phyloP scores from a whole-genome alignment of 2,329 filamentous ascomycete genomes.

The Aspergillus sp. region DNA sequence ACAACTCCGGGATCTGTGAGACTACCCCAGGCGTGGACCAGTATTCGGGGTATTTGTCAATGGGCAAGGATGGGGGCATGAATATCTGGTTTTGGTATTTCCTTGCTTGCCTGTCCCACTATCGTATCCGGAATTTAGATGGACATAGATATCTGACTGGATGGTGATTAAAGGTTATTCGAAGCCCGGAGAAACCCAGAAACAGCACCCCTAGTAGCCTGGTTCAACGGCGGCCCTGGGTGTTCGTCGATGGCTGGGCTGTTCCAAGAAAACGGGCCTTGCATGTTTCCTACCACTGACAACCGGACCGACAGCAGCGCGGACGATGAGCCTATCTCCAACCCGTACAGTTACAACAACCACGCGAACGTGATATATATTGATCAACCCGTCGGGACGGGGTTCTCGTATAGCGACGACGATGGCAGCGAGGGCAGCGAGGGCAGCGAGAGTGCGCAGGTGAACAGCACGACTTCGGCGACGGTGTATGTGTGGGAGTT shows the following conservation, averaged over 20 bases:
- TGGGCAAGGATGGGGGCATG: conserved; percentile 31
- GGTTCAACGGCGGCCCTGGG: conserved; percentile 43
- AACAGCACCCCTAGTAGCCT: conserved; percentile 37
- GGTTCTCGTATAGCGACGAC: conserved; percentile 41
- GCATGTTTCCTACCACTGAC: conserved; percentile 27
- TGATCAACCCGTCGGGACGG: conserved; percentile 52
- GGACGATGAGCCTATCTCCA: too few species aligned
- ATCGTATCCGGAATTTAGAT: too few species aligned
- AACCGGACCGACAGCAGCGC: conserved; percentile 21
- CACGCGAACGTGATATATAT: conserved; percentile 59
- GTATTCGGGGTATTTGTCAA: conserved; percentile 45
- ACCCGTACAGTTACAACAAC: conserved; percentile 50
- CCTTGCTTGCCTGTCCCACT: not conserved
- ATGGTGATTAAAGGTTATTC: conserved; percentile 34
- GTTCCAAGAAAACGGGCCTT: conserved; percentile 39
- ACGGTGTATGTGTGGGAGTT: conserved; percentile 49
- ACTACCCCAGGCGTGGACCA: conserved; percentile 44
- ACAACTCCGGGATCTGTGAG: conserved; percentile 46
- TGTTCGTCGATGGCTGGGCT: conserved; percentile 36
- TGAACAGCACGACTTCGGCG: conserved; percentile 39
- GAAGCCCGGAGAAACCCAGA: conserved; percentile 39
- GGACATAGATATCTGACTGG: not conserved
- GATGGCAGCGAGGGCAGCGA: conserved; percentile 24
- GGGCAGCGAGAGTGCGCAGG: conserved; percentile 9
- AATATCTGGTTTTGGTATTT: conserved; percentile 40